Percentiles rank a stretch among this genome's conserved stretches.
Evolutionary conservation across 2,329 filamentous ascomycete genomes (phyloP).

Genomic region (Fusarium sp.): DNA sequence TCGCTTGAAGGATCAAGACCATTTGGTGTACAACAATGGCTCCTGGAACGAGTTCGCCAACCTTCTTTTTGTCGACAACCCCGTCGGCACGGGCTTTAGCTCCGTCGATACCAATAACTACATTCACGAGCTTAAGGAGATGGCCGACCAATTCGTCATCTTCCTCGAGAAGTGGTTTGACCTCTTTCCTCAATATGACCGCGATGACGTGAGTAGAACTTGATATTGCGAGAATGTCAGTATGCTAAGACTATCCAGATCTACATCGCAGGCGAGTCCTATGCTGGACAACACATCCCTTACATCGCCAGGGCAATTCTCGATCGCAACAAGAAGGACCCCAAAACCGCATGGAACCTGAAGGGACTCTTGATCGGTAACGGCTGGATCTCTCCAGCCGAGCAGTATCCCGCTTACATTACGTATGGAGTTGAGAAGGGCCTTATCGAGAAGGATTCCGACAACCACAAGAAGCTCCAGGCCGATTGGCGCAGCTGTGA

Average conservation of each 20-base stretch:
- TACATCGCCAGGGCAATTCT: constrained; percentile 95
- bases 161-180: constrained; percentile 94
- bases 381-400: constrained; percentile 91
- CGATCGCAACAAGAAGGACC: constrained; percentile 79
- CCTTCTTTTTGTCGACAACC: constrained; percentile 95
- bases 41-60: constrained; percentile 99
- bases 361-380: constrained; percentile 93
- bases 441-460: constrained; percentile 75
- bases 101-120: constrained; percentile 93
- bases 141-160: constrained; percentile 87
- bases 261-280: constrained; percentile 96
- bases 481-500: constrained; percentile 76
- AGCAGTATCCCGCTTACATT: constrained; percentile 92
- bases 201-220: constrained; percentile 84
- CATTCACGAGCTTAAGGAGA: constrained; percentile 84
- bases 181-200: constrained; percentile 90
- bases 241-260: constrained; percentile 66
- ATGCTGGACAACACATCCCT: constrained; percentile 95
- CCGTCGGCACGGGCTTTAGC: constrained; percentile 95
- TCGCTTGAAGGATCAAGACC: constrained; percentile 79
- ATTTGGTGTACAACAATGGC: constrained; percentile 85
- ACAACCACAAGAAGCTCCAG: constrained; percentile 74
- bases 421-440: constrained; percentile 82
- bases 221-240: neutral
- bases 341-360: constrained; percentile 74